These are phyloP conservation scores for Geotrichum carabidarum DNA, from an alignment of 1,139 yeast genomes.

Conservation along the genomic window DNA sequence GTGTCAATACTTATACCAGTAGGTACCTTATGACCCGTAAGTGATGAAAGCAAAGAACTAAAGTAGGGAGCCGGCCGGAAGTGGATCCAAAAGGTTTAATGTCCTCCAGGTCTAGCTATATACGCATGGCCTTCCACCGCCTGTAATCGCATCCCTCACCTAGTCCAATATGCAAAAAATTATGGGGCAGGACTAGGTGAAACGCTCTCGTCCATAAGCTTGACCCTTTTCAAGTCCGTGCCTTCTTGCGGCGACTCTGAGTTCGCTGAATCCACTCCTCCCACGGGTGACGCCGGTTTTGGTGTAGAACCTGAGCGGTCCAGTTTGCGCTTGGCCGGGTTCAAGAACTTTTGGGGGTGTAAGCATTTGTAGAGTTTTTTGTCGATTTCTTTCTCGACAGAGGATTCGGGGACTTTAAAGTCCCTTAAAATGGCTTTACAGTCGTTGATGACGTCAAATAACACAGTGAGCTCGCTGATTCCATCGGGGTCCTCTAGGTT, in stretches of 20 bases:
- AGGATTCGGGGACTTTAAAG: constrained; percentile 25
- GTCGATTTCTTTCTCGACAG: constrained; percentile 34
- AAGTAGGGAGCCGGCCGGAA: no score
- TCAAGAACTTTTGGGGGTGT: constrained; percentile 26
- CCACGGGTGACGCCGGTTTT: not conserved
- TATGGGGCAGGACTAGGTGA: not conserved
- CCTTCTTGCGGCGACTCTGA: constrained; percentile 9
- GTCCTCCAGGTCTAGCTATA: no score
- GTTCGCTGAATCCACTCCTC: not conserved
- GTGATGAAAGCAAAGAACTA: no score
- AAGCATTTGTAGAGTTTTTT: constrained; percentile 33
- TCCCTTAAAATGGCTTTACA: constrained; percentile 25
- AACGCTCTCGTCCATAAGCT: not conserved
- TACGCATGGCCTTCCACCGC: no score
- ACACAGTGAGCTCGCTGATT: constrained; percentile 11
- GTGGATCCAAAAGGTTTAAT: no score
- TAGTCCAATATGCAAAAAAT: no score
- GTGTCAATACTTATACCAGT: no score
- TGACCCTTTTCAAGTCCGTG: not conserved
- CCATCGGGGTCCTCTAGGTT: constrained; percentile 2
- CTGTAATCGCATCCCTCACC: no score
- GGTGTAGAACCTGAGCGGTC: constrained; percentile 10
- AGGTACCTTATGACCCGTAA: no score
- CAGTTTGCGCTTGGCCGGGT: constrained; percentile 17
- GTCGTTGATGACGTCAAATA: constrained; percentile 25